Evolutionary conservation across 1,139 yeast genomes (phyloP).

Genomic region (Candida glucosophila): DNA sequence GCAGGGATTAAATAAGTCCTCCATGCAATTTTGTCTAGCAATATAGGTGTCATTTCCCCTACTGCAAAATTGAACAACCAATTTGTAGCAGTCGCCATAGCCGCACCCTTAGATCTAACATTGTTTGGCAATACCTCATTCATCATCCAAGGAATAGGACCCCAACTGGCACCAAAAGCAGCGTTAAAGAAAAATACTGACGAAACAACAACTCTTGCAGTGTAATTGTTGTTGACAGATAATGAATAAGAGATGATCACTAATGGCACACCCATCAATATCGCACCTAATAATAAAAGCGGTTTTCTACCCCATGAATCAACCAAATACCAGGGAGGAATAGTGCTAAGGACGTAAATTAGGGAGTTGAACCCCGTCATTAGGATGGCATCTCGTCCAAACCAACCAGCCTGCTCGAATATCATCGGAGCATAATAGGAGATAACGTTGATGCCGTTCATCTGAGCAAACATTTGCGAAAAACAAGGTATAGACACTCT

Average conservation of each 20-base stretch:
- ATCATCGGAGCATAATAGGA: slow-evolving; percentile 91
- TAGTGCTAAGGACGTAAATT: slow-evolving; percentile 64
- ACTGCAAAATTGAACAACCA: slow-evolving; percentile 94
- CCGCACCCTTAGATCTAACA: slow-evolving; percentile 90
- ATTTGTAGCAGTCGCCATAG: slow-evolving; percentile 83
- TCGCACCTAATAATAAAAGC: slow-evolving; percentile 66
- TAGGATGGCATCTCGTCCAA: slow-evolving; percentile 75
- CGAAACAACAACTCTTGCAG: slow-evolving; percentile 66
- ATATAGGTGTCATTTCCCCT: slow-evolving; percentile 83
- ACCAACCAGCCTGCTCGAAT: slow-evolving; percentile 93
- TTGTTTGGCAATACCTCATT: slow-evolving; percentile 83
- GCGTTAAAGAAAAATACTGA: slow-evolving; percentile 77
- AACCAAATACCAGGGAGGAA: slow-evolving; percentile 88
- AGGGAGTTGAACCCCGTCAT: slow-evolving; percentile 90
- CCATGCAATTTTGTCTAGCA: slow-evolving; percentile 74
- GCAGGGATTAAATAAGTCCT: slow-evolving; percentile 77
- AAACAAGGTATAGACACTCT: slow-evolving; percentile 86
- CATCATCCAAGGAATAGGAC: slow-evolving; percentile 92
- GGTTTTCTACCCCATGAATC: slow-evolving; percentile 91
- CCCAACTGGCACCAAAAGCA: slow-evolving; percentile 85
- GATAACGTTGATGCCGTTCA: slow-evolving; percentile 88
- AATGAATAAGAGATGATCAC: slow-evolving; percentile 60
- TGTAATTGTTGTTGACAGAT: slow-evolving; percentile 46
- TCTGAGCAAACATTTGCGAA: slow-evolving; percentile 85
- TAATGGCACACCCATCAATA: slow-evolving; percentile 69